Conservation (phyloP, 1,139 yeast genomes). For the Wickerhamiella pararugosa region DNA sequence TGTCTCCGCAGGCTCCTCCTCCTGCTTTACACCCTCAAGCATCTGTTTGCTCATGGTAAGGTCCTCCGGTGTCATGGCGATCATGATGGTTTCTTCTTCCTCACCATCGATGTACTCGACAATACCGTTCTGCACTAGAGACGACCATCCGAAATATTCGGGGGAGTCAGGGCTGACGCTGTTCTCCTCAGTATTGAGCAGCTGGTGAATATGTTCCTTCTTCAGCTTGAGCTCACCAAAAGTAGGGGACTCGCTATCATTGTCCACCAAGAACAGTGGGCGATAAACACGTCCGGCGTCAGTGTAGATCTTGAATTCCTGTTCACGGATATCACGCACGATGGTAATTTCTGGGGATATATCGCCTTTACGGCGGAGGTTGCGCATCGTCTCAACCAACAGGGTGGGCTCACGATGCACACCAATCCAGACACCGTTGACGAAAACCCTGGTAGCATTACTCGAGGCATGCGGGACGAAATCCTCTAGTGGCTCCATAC, state of each 20-base stretch:
- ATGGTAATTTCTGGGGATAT: slow-evolving; percentile 93
- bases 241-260: slow-evolving; percentile 52
- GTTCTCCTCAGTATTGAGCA: slow-evolving; percentile 44
- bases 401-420: slow-evolving; percentile 92
- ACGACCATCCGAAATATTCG: slow-evolving; percentile 51
- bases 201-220: slow-evolving; percentile 65
- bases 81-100: slow-evolving; percentile 95
- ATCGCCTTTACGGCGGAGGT: slow-evolving; percentile 89
- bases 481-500: slow-evolving; percentile 95
- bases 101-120: slow-evolving; percentile 95
- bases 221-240: slow-evolving; percentile 69
- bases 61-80: slow-evolving; percentile 98
- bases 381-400: slow-evolving; percentile 79
- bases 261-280: slow-evolving; percentile 84
- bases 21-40: slow-evolving; percentile 33
- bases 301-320: slow-evolving; percentile 87
- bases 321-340: slow-evolving; percentile 91
- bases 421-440: slow-evolving; percentile 99
- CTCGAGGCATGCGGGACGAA: slow-evolving; percentile 88
- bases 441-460: slow-evolving; percentile 86
- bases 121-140: slow-evolving; percentile 69
- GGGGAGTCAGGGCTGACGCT: slow-evolving; percentile 37
- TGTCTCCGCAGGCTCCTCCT: slow-evolving; percentile 29
- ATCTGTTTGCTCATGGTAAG: slow-evolving; percentile 51
- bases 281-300: slow-evolving; percentile 98